These are phyloP conservation scores for Myriosclerotinia curreyana DNA, from an alignment of 2,329 filamentous ascomycete genomes.

Conservation along the genomic window DNA sequence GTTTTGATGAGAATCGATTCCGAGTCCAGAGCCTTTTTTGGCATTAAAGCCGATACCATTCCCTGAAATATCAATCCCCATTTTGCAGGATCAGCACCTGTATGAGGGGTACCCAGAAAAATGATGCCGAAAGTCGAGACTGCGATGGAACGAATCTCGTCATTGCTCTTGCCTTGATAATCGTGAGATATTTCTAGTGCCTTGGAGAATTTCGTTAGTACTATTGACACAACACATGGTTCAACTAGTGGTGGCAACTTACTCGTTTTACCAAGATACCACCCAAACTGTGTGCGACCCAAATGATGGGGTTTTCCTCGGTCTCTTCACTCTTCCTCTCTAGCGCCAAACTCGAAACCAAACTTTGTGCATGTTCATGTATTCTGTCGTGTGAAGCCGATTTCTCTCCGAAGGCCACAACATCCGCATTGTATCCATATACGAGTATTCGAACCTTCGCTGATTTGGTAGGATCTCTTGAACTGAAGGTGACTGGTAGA, in stretches of 20 bases:
- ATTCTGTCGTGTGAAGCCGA: constrained; percentile 57
- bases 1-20: constrained; percentile 67
- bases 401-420: constrained; percentile 48
- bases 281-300: constrained; percentile 71
- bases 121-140: constrained; percentile 74
- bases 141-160: constrained; percentile 65
- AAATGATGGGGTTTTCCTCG: constrained; percentile 65
- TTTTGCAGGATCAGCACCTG: constrained; percentile 63
- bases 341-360: constrained; percentile 60
- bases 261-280: constrained; percentile 66
- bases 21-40: constrained; percentile 63
- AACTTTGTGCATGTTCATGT: constrained; percentile 67
- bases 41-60: constrained; percentile 63
- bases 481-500: constrained; percentile 56
- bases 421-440: constrained; percentile 73
- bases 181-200: constrained; percentile 66
- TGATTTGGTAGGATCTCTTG: constrained; percentile 32
- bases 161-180: constrained; percentile 55
- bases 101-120: constrained; percentile 75
- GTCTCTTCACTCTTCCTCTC: constrained; percentile 59
- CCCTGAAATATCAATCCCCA: constrained; percentile 67
- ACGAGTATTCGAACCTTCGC: constrained; percentile 63
- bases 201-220: neutral
- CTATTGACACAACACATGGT: neutral
- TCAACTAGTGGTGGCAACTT: neutral